Evolutionary conservation across 2,329 filamentous ascomycete genomes (phyloP).

Genomic region (Penicillium crustosum): DNA sequence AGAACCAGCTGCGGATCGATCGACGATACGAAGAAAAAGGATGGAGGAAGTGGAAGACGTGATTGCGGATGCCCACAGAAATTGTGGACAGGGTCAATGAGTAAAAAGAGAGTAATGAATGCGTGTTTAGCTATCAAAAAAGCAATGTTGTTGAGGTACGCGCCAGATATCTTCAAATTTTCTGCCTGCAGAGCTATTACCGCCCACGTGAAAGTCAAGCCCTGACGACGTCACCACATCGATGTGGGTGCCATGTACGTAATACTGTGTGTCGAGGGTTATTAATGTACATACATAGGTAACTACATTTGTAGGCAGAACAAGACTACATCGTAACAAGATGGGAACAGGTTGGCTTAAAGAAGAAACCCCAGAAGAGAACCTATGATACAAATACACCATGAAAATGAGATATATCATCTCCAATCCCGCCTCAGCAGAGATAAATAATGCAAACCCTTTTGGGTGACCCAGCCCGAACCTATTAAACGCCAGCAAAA

Average conservation of each 20-base stretch:
- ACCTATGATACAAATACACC: constrained; percentile 18
- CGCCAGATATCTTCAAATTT: constrained; percentile 23
- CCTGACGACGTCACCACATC: constrained; percentile 22
- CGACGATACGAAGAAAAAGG: constrained; percentile 55
- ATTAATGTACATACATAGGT: neutral
- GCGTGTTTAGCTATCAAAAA: constrained; percentile 7
- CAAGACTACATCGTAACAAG: neutral
- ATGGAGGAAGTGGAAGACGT: constrained; percentile 31
- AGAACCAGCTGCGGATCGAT: constrained; percentile 66
- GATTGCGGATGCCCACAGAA: constrained; percentile 29
- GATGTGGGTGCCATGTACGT: neutral
- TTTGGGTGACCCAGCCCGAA: constrained; percentile 8
- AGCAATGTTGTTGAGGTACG: constrained; percentile 7
- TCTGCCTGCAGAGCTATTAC: constrained; percentile 23
- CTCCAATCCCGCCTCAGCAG: constrained; percentile 6
- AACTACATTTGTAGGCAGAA: too few relatives aligned
- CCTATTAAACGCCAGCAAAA: constrained; percentile 24
- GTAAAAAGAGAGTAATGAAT: constrained; percentile 12
- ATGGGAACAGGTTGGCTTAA: neutral
- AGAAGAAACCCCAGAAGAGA: neutral
- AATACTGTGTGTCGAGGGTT: neutral
- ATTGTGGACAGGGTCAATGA: constrained; percentile 18
- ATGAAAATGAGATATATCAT: constrained; percentile 6
- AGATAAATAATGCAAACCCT: constrained; percentile 14
- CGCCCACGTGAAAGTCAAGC: constrained; percentile 30